Base-by-base conservation (phyloP, 495 filamentous ascomycete genomes). In the Aspergillus wentii region DNA sequence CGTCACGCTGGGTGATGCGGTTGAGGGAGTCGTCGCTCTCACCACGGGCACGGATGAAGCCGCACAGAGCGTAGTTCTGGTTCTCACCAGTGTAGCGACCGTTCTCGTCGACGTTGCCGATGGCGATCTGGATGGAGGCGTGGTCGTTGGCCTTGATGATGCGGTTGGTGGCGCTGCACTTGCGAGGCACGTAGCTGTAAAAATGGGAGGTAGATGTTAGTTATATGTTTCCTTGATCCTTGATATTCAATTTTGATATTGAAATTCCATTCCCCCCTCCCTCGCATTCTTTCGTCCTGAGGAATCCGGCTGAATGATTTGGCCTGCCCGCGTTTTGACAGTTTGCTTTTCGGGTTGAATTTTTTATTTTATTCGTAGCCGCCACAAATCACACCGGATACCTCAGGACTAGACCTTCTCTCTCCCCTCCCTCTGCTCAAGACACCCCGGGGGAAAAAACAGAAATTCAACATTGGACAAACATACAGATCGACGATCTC, bases 71-170 rank as follows among this genome's bases (percentile, higher is more conserved):
- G 63, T 94, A 96, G 56, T 87, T 84, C 69, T 95, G 83, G 80
- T 88, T 95, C 76, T 97, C 92, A 59, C 88, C 88, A 47, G 88
- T 92, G 77, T 96, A 88, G 55, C 90, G 85, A 51, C 92, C 91
- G 73, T 86, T 86, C 72, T 96, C 90, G 71, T 95, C 88, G 57
- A 95, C 84, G 69, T 94, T 91, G 66, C 85, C 88, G 64, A 95
- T 75, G 53, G 81, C 71, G 32, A 94, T 85, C 75, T 95, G 85
- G 53, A 89, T 90, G 38, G 85, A 89, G 54, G 85, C 87, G 76
- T 94, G 87, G 73, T 94, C 92, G 74, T 96, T 95, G 75, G 92
- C 86, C 78, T 95, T 95, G 82, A 97, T 95, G 80, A 97, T 95
- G 71, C 86, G 82, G 83, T 86, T 86, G 68, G 86, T 91, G 58